Base-by-base conservation (phyloP, 2,329 filamentous ascomycete species). In the Exserohilum turcica region DNA sequence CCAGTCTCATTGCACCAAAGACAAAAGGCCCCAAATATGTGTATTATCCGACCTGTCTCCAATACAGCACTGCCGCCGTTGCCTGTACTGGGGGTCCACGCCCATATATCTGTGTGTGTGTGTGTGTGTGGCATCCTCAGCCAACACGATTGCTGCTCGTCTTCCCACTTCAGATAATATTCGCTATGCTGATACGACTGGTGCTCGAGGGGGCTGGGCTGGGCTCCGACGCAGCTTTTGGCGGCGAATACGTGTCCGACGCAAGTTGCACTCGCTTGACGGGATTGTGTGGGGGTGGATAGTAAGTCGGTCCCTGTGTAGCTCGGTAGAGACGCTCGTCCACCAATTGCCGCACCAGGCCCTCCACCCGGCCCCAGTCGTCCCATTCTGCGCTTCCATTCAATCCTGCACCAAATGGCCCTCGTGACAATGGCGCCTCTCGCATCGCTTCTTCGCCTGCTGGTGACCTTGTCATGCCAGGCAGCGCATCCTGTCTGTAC, bases 361-460 rank as follows among this genome's bases (percentile, higher is more conserved):
- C 79, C 65, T 94, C 88, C 12, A 96, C 78, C 56, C 84, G 83
- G 18, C 85, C 84, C 92, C 92, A 97, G 2, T 90, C 90, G 45
- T 86, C 86, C 90, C 91, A 95, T 40, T 89, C 87, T 47, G 81
- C 79, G 38, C 79, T 77, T 60, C 87, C 84, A 9, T 83, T 81
- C 19, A 81, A 80, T 0, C 79, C 82, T 10, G 87, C 73, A 0
- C 82, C 79, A 12, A 80, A 54, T 80, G 74, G 48, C 74, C 77
- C 54, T 80, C 82, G n/a, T 67, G 69, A 57, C 75, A 82, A 63
- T 74, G 79, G 15, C 79, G 60, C 78, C 21, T 76, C 75, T 31
- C 63, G 63, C 63, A 72, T 72, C 1, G 55, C 48, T 9, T 71
- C 67, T 35, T 65, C 48, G 57, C 52, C 37, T 48, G 70, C 59